Percentiles rank a stretch among this genome's conserved stretches.
These are phyloP conservation scores for Nissolia schottii DNA, from an alignment of 306 rosid species.

Conservation along the genomic window DNA sequence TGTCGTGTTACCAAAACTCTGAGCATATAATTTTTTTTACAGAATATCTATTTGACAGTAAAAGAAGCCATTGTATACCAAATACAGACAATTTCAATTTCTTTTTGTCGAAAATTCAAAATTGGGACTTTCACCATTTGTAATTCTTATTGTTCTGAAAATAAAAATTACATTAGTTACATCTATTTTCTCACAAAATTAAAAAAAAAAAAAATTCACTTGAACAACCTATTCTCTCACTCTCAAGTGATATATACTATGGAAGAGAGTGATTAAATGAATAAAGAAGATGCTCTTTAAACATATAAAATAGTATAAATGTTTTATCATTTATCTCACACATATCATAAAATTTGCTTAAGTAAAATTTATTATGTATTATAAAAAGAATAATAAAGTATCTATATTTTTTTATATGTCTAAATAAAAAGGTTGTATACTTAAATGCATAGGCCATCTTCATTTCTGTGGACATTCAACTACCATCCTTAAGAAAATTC, in stretches of 20 bases:
- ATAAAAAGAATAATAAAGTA: too few species aligned
- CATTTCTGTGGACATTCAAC: not conserved
- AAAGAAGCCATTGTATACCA: conserved; percentile 17
- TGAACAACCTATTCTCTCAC: too few species aligned
- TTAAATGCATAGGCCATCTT: not conserved
- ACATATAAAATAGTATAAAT: too few species aligned
- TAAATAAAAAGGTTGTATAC: too few species aligned
- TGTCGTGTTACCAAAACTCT: conserved; percentile 17
- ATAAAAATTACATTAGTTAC: not conserved
- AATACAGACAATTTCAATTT: not conserved
- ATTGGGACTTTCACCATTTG: not conserved
- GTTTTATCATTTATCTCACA: too few species aligned
- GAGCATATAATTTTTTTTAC: not conserved
- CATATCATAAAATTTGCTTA: not conserved
- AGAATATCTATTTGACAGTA: conserved; percentile 1
- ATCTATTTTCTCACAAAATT: too few species aligned
- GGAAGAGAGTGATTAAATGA: too few species aligned
- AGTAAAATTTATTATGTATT: not conserved
- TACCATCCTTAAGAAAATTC: not conserved
- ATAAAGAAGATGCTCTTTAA: too few species aligned
- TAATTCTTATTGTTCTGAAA: not conserved
- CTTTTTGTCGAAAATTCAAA: not conserved
- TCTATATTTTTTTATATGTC: too few species aligned
- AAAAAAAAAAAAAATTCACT: too few species aligned
- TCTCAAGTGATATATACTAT: too few species aligned